phyloP scores from a whole-genome alignment of 495 filamentous ascomycete species.

The Saxispiralis lemnorum region DNA sequence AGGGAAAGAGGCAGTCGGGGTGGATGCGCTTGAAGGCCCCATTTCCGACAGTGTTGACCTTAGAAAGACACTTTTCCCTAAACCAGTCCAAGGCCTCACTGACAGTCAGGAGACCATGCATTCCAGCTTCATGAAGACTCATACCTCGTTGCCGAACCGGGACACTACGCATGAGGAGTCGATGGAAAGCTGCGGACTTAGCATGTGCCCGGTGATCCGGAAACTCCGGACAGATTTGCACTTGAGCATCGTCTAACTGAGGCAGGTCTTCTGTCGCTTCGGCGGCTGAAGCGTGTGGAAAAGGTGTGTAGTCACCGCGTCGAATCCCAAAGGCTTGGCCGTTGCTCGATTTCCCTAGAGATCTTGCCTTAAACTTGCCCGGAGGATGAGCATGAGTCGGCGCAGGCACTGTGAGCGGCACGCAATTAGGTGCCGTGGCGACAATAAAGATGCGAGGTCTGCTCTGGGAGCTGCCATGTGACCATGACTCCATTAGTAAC shows the following conservation, averaged over 20 bases:
- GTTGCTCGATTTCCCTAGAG: slow-evolving; percentile 43
- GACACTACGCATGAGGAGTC: slow-evolving; percentile 23
- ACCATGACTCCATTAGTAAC: slow-evolving; percentile 50
- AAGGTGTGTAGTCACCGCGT: slow-evolving; percentile 34
- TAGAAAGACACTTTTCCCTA: slow-evolving; percentile 4
- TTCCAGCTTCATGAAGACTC: slow-evolving; percentile 18
- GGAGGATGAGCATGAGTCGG: slow-evolving; percentile 42
- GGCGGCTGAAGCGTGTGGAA: slow-evolving; percentile 31
- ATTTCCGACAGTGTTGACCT: slow-evolving; percentile 2
- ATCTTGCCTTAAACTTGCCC: slow-evolving; percentile 12
- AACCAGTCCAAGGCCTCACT: slow-evolving; percentile 22
- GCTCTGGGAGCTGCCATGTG: slow-evolving; percentile 41
- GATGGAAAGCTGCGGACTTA: slow-evolving; percentile 8
- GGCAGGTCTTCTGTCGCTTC: slow-evolving; percentile 43
- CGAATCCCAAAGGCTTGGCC: slow-evolving; percentile 39
- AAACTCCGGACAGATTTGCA: slow-evolving; percentile 34
- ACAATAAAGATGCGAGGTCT: slow-evolving; percentile 47
- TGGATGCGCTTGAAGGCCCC: slow-evolving; percentile 28
- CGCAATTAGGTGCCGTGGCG: slow-evolving; percentile 43
- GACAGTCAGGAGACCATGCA: slow-evolving; percentile 18
- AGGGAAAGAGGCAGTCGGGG: slow-evolving; percentile 34
- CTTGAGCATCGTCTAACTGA: slow-evolving; percentile 34
- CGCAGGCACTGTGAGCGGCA: slow-evolving; percentile 33
- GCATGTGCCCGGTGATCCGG: slow-evolving; percentile 43
- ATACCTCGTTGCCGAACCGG: slow-evolving; percentile 19